phyloP scores from a whole-genome alignment of 495 filamentous ascomycete genomes.

The Xylaria nigripes region DNA sequence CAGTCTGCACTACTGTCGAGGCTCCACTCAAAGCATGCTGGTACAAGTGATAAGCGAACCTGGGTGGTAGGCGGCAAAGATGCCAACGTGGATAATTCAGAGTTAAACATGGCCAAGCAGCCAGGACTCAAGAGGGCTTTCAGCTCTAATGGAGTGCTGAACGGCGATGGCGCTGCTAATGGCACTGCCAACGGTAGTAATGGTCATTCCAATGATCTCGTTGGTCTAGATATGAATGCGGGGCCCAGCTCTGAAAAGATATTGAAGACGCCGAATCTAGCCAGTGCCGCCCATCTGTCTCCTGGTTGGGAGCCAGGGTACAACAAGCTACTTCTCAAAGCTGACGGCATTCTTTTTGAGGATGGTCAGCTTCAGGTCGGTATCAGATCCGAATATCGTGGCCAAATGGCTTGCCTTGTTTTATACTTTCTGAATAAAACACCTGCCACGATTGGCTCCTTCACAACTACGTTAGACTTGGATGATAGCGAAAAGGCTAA shows the following conservation, averaged over 20 bases:
- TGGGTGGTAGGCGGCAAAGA: conserved; percentile 95
- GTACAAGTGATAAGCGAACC: conserved; percentile 85
- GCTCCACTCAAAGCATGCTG: conserved; percentile 86
- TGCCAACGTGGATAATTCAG: conserved; percentile 72
- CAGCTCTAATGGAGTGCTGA: conserved; percentile 48
- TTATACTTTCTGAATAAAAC: conserved; percentile 94
- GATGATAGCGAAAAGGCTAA: conserved; percentile 60
- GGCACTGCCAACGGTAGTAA: conserved; percentile 48
- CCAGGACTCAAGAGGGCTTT: conserved; percentile 82
- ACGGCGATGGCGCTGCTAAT: conserved; percentile 47
- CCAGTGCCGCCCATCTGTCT: conserved; percentile 83
- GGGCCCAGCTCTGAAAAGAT: conserved; percentile 48
- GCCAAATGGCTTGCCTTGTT: conserved; percentile 88
- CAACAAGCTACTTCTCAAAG: conserved; percentile 66
- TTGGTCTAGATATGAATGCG: conserved; percentile 67
- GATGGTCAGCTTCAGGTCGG: conserved; percentile 92
- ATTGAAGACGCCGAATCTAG: conserved; percentile 69
- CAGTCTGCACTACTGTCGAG: conserved; percentile 85
- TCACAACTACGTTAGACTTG: conserved; percentile 85
- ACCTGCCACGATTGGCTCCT: conserved; percentile 68
- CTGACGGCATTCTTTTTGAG: conserved; percentile 88
- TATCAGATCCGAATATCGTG: conserved; percentile 86
- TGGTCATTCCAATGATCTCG: conserved; percentile 57
- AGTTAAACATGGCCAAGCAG: conserved; percentile 73
- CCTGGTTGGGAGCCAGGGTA: conserved; percentile 93